Conservation (phyloP, 192 early-diverging fungal species). For the Mycoemilia scoparia region DNA sequence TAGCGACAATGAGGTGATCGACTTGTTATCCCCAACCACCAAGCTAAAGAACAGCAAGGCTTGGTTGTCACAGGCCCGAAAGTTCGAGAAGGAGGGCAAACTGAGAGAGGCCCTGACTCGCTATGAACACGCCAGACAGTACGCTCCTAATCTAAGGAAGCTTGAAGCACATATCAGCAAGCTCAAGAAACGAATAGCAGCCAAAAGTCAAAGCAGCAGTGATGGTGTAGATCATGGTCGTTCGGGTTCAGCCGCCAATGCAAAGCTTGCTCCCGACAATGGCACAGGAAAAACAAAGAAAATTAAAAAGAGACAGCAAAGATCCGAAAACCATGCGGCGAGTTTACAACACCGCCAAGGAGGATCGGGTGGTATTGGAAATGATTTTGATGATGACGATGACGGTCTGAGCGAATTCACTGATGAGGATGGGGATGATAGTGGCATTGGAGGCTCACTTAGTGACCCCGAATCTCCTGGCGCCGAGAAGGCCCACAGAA, state of each 20-base stretch:
- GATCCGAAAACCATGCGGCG: not conserved
- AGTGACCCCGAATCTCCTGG: conserved; percentile 27
- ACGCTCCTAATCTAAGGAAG: conserved; percentile 26
- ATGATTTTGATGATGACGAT: conserved; percentile 3
- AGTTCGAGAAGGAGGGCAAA: conserved; percentile 27
- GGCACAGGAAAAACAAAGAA: conserved; percentile 10
- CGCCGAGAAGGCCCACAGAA: conserved; percentile 16
- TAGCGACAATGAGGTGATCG: conserved; percentile 11
- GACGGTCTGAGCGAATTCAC: conserved; percentile 12
- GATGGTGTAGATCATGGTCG: not conserved
- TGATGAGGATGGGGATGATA: conserved; percentile 16
- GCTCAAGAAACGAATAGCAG: conserved; percentile 10
- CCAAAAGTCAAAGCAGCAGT: conserved; percentile 4
- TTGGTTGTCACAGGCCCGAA: conserved; percentile 28
- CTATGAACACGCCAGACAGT: conserved; percentile 27
- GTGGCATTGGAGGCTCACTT: conserved; percentile 17
- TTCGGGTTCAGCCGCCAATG: not conserved
- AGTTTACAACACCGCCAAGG: too few species aligned
- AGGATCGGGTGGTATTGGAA: not conserved
- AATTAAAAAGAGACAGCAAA: not conserved
- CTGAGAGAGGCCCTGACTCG: conserved; percentile 25
- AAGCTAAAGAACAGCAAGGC: conserved; percentile 36
- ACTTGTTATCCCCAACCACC: conserved; percentile 32
- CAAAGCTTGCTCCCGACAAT: conserved; percentile 15
- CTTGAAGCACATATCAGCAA: conserved; percentile 26